Percentiles rank a stretch among this genome's conserved stretches.
Conservation (phyloP, 129 eudicot genomes). For the Lactuca saligna region DNA sequence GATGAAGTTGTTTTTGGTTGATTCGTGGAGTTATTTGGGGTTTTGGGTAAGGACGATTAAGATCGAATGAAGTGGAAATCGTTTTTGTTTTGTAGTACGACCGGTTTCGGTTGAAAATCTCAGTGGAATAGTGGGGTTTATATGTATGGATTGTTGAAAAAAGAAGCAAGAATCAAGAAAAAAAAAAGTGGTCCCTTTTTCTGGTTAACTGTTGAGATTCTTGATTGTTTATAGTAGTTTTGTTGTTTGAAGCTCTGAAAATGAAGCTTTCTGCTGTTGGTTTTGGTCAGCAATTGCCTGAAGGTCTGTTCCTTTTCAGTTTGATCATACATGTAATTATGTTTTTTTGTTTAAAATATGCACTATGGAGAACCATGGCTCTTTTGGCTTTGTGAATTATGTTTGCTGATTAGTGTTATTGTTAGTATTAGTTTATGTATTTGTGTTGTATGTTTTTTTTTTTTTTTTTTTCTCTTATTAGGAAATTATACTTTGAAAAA, state of each 20-base stretch:
- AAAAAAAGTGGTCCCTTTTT: conserved; percentile 39
- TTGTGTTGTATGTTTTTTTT: conserved; percentile 1
- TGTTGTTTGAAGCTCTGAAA: conserved; percentile 30
- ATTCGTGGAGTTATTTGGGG: conserved; percentile 34
- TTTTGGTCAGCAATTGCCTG: conserved; percentile 69
- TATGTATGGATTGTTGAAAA: conserved; percentile 36
- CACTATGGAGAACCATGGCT: conserved; percentile 9
- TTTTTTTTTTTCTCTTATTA: neutral
- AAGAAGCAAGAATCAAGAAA: conserved; percentile 34
- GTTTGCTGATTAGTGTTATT: conserved; percentile 7
- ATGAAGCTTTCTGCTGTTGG: conserved; percentile 69
- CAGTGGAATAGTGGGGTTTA: conserved; percentile 32
- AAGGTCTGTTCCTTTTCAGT: conserved; percentile 38
- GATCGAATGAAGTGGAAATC: conserved; percentile 55
- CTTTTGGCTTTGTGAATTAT: neutral
- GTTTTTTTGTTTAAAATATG: conserved; percentile 3
- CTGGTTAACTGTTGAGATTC: conserved; percentile 35
- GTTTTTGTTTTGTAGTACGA: conserved; percentile 42
- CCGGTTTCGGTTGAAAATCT: conserved; percentile 55
- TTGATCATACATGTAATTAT: conserved; percentile 6
- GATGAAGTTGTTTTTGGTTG: conserved; percentile 24
- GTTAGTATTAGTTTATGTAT: neutral
- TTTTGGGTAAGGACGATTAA: conserved; percentile 41
- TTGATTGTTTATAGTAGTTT: conserved; percentile 30
- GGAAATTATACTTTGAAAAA: no score